Evolutionary conservation across 129 eudicot genomes (phyloP).

Genomic region (Lactuca sativa): DNA sequence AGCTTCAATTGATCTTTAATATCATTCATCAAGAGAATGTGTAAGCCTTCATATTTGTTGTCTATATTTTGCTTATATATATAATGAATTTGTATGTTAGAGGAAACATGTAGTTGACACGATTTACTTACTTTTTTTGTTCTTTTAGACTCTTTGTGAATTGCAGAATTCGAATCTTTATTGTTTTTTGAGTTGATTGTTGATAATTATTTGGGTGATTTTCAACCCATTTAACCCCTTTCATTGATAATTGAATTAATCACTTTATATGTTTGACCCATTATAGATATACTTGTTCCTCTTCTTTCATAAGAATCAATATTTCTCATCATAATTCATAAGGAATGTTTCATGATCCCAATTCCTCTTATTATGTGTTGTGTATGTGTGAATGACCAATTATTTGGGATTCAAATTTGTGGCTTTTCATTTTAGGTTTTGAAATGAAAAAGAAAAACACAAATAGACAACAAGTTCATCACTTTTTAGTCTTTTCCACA

Average conservation of each 20-base stretch:
- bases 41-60: not conserved
- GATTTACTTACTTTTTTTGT: not conserved
- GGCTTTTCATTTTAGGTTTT: not conserved
- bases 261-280: too few species aligned
- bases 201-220: not conserved
- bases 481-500: constrained; percentile 3
- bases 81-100: not conserved
- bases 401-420: not conserved
- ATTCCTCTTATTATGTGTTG: not conserved
- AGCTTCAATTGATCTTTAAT: not conserved
- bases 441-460: not conserved
- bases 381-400: too few species aligned
- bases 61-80: not conserved
- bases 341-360: too few species aligned
- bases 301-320: too few species aligned
- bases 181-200: not conserved
- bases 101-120: constrained; percentile 1
- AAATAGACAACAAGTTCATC: constrained; percentile 7
- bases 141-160: not conserved
- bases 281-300: too few species aligned
- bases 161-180: not conserved
- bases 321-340: too few species aligned
- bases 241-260: too few species aligned
- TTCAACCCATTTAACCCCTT: not conserved
- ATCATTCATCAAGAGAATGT: not conserved